These are phyloP conservation scores for Mycena indigotica DNA, from an alignment of 768 basidiomycete genomes.

Conservation along the genomic window DNA sequence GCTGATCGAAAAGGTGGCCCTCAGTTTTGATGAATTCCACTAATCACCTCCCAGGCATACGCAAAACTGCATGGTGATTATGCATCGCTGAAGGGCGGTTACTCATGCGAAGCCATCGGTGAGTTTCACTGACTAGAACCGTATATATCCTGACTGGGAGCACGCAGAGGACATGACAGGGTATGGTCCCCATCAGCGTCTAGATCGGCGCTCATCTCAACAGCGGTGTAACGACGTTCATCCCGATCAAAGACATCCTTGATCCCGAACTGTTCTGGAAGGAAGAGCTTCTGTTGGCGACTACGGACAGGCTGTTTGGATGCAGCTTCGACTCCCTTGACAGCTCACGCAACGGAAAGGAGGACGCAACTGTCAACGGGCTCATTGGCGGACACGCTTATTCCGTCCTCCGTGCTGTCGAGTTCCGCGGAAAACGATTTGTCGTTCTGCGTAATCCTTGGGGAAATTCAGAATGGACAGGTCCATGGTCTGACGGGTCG, in stretches of 20 bases:
- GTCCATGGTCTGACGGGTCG: slow-evolving; percentile 51
- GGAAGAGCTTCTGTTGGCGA: slow-evolving; percentile 52
- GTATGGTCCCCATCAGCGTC: slow-evolving; percentile 30
- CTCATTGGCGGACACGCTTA: slow-evolving; percentile 49
- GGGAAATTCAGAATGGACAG: slow-evolving; percentile 52
- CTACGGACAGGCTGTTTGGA: slow-evolving; percentile 54
- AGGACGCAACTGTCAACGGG: slow-evolving; percentile 36
- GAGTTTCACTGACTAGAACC: not conserved
- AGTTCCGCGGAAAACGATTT: slow-evolving; percentile 49
- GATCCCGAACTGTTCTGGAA: slow-evolving; percentile 55
- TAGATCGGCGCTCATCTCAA: not conserved
- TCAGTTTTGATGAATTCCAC: not conserved
- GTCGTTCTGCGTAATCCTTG: slow-evolving; percentile 54
- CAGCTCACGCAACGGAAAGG: slow-evolving; percentile 34
- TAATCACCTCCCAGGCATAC: slow-evolving; percentile 37
- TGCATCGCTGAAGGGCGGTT: slow-evolving; percentile 37
- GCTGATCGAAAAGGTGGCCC: slow-evolving; percentile 49
- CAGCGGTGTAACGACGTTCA: slow-evolving; percentile 48
- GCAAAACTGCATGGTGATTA: slow-evolving; percentile 57
- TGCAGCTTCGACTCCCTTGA: slow-evolving; percentile 47
- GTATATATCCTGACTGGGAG: not conserved
- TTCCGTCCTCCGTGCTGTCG: slow-evolving; percentile 47
- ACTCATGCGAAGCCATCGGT: slow-evolving; percentile 47
- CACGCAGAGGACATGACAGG: slow-evolving; percentile 54
- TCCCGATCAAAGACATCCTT: slow-evolving; percentile 51